Conservation (phyloP, 495 filamentous ascomycete species). For the Aspergillus wentii region DNA sequence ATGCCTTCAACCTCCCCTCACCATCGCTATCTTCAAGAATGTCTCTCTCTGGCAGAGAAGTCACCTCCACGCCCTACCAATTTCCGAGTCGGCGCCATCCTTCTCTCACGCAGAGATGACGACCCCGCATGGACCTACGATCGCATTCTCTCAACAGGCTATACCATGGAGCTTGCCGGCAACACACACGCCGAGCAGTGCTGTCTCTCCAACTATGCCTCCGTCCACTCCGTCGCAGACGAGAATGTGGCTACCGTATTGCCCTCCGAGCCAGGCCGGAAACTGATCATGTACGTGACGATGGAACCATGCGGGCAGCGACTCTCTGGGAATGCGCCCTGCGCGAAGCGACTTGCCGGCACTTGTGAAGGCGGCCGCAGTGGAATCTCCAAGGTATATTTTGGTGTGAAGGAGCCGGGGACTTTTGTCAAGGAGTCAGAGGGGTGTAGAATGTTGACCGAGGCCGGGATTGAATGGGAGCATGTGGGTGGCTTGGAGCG, state of each 20-base stretch:
- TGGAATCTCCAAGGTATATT: conserved; percentile 72
- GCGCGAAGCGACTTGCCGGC: conserved; percentile 72
- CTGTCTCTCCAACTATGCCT: conserved; percentile 74
- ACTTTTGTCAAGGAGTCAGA: conserved; percentile 81
- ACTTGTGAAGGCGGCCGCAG: conserved; percentile 37
- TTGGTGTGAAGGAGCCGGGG: conserved; percentile 83
- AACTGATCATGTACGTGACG: conserved; percentile 77
- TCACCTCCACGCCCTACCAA: conserved; percentile 85
- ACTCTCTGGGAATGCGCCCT: conserved; percentile 75
- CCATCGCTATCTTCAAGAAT: conserved; percentile 61
- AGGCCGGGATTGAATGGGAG: conserved; percentile 69
- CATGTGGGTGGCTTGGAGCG: conserved; percentile 71
- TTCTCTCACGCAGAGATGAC: conserved; percentile 51
- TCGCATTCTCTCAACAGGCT: conserved; percentile 72
- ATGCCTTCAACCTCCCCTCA: conserved; percentile 37
- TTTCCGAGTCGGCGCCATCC: conserved; percentile 84
- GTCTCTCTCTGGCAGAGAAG: conserved; percentile 66
- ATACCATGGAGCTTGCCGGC: conserved; percentile 82
- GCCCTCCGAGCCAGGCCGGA: conserved; percentile 31
- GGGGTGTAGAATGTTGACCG: conserved; percentile 63
- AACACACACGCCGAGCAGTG: conserved; percentile 97
- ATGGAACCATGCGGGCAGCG: conserved; percentile 88
- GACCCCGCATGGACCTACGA: conserved; percentile 38
- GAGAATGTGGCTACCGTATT: conserved; percentile 52
- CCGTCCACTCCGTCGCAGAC: conserved; percentile 44